Conservation (phyloP, 2,329 filamentous ascomycete species). For the Apiospora aurea region DNA sequence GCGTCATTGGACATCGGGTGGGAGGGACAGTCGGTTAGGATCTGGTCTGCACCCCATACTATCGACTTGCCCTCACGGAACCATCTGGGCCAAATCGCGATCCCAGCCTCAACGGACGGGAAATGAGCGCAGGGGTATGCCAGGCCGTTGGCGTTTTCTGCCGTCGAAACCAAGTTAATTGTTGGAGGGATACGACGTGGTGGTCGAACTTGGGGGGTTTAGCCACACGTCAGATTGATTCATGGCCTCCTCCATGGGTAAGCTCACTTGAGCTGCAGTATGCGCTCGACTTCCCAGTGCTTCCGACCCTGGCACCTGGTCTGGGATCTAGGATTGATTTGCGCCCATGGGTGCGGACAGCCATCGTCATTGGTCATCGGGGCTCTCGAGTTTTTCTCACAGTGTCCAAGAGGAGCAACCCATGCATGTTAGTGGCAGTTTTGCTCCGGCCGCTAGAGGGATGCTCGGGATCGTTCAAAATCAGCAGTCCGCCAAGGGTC, state of each 20-base stretch:
- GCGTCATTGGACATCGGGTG: slow-evolving; percentile 10
- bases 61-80: not conserved
- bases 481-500: not conserved
- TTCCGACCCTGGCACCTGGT: slow-evolving; percentile 3
- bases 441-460: not conserved
- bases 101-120: not conserved
- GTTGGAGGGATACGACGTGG: not conserved
- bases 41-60: not conserved
- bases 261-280: slow-evolving; percentile 4
- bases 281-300: not conserved
- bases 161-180: not conserved
- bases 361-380: not conserved
- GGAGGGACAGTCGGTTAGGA: not conserved
- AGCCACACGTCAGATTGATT: slow-evolving; percentile 20
- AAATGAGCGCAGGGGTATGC: not conserved
- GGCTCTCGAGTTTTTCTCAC: not conserved
- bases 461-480: not conserved
- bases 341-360: not conserved
- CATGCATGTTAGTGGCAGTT: not conserved
- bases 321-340: not conserved
- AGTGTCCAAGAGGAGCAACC: not conserved
- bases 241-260: not conserved
- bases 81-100: not conserved
- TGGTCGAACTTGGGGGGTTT: not conserved
- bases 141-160: not conserved